Base-by-base conservation (phyloP, 257 asterid genomes). In the Solanum megistacrolobum region DNA sequence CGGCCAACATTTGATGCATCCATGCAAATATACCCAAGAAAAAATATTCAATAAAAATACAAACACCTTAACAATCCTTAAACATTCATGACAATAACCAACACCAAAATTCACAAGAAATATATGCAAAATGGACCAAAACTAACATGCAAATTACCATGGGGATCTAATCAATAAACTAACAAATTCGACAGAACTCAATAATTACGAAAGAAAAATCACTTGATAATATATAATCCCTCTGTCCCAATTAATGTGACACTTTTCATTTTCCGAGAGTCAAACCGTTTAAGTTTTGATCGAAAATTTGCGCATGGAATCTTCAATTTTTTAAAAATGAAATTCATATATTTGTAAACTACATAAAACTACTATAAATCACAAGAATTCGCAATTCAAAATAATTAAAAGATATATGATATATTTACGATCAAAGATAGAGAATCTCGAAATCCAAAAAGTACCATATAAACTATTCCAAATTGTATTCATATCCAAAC, bases 221-320 rank as follows among this genome's bases (percentile, higher is more conserved):
- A 48, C 21, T 48, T 48, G 21, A 48, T 14, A 48, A 48, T 48
- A 48, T 46, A 46, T 14, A 46, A 2, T 2, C 55, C 20, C 1
- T 12, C 18, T 46, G 0, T 13, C 18, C 0, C 55, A 1, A 12
- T 0, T 46, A 1, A 12, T 0, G 55, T 13, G 6, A 46, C 7
- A 13, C 7, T 46, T 12, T 46, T 46, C 3, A 12, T 46, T 46
- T 41, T 41, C 0, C 1, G 5, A 41, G 14, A 41, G 1, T 41
- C 48, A 41, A 41, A 41, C 46, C 13, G 13, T 41, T 41, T 39
- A 39, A 39, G 46, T 9, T 9, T 39, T 10, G 13, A 41, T 41
- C 1, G 1, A 0, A 41, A 41, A 41, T 3, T 41, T 41, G 4
- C 4, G 46, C 46, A 1, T 9, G 16, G 0, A 43, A 43, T 43